Conservation (phyloP, 176 grass and related monocot species). For the Aegilops umbellulata region DNA sequence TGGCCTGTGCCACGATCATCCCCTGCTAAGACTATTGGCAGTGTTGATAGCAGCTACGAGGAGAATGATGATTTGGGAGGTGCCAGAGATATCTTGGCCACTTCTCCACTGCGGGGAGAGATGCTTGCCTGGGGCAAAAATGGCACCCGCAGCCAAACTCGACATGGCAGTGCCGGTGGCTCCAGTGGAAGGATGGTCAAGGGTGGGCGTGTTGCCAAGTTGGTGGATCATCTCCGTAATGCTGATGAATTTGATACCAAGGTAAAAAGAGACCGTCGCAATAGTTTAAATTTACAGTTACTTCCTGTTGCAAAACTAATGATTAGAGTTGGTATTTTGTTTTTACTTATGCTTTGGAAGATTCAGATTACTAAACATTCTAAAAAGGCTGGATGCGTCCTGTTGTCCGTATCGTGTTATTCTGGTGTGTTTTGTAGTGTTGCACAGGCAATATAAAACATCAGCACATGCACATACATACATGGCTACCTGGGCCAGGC, state of each 20-base stretch:
- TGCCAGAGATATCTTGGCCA: constrained; percentile 49
- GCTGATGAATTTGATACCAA: constrained; percentile 59
- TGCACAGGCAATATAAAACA: constrained; percentile 5
- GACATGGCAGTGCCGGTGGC: constrained; percentile 58
- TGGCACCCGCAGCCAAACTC: constrained; percentile 68
- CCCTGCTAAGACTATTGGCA: constrained; percentile 44
- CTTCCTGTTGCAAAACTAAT: neutral
- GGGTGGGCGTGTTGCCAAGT: constrained; percentile 60
- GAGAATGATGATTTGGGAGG: constrained; percentile 58
- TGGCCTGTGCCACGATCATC: constrained; percentile 55
- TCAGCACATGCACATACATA: neutral
- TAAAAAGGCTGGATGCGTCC: neutral
- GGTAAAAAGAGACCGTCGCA: constrained; percentile 32
- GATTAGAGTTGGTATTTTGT: no score
- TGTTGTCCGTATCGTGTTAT: neutral
- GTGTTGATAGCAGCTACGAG: constrained; percentile 38
- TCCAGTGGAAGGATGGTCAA: constrained; percentile 59
- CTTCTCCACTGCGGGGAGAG: constrained; percentile 70
- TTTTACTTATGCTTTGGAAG: neutral
- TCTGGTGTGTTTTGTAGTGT: neutral
- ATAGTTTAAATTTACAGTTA: neutral
- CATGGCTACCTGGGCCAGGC: neutral
- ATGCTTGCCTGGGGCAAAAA: constrained; percentile 93
- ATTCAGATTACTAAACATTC: neutral
- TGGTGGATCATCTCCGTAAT: constrained; percentile 62